Conservation (phyloP, 345 rosid genomes). For the Erodium maritimum region DNA sequence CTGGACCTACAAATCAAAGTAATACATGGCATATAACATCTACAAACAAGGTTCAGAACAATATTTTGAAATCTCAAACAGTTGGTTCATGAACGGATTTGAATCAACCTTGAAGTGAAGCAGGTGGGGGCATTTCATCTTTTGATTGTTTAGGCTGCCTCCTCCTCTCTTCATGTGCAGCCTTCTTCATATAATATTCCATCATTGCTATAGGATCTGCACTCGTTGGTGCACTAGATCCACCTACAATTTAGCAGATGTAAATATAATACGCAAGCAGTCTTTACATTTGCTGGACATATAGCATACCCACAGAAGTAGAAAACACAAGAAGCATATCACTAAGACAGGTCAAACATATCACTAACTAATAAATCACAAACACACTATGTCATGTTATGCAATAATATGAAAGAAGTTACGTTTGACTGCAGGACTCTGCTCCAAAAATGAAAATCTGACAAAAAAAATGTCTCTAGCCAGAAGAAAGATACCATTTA, state of each 20-base stretch:
- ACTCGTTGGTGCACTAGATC: constrained; percentile 25
- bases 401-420: too few species aligned
- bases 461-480: too few species aligned
- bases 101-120: constrained; percentile 69
- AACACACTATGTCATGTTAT: too few species aligned
- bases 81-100: constrained; percentile 1
- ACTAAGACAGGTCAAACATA: too few species aligned
- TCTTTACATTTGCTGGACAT: too few species aligned
- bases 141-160: constrained; percentile 90
- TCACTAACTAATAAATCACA: too few species aligned
- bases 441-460: too few species aligned
- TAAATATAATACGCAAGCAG: too few species aligned
- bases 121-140: constrained; percentile 98
- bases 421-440: too few species aligned
- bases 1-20: constrained; percentile 11
- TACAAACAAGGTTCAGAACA: background rate
- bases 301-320: too few species aligned
- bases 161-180: constrained; percentile 89
- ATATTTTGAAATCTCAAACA: background rate
- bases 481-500: too few species aligned
- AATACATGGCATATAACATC: constrained; percentile 3
- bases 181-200: constrained; percentile 97
- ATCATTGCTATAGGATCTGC: constrained; percentile 94
- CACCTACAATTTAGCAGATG: constrained; percentile 13
- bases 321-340: too few species aligned